Evolutionary conservation across 768 basidiomycete genomes (phyloP), one percentile per base, ranked within the genome.

Genomic region (Chalciporus piperatus): DNA sequence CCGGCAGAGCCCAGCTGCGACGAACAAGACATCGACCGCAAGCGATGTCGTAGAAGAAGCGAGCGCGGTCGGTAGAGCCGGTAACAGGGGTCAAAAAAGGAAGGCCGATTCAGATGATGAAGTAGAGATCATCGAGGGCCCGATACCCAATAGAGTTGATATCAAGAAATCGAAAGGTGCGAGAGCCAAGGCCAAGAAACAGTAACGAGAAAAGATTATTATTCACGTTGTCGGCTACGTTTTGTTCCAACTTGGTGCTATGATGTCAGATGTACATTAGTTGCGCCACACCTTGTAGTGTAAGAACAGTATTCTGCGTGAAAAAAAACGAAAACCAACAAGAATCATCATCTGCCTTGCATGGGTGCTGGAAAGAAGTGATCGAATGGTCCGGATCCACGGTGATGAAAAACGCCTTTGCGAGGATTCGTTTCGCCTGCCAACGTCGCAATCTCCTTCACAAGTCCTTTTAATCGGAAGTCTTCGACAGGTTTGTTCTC

Each of bases 381-480:
- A 48, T 79, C 78, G 74, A 82, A 81, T 27, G 74, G 70, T 16
- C 68, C 65, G 1, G 55, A 45, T 13, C 14, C 51, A 10, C 41
- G 47, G 6, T 7, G 46, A 10, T 8, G 32, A 23, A 47, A 37
- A 17, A 19, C 11, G 2, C 28, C 50, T 11, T 51, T 52, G 6
- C 20, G 52, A 3, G 83, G 76, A 51, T 74, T 76, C 5, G 57
- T 64, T 57, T 82, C 82, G 16, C 80, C 82, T 28, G 71, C 59
- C 9, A 76, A 75, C 13, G 64, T 66, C 1, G 79, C 77, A n/a
- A 85, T 67, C 4, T 73, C 71, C 28, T 75, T 69, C 4, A 83
- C 74, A 27, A 89, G 59, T 2, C 72, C 68, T 64, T 88, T 89
- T 44, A 89, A 64, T 6, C 74, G 72, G 62, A 80, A 89, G 41